phyloP scores from a whole-genome alignment of 1,284 basidiomycete species.

The Cryptococcus maquisensis region DNA sequence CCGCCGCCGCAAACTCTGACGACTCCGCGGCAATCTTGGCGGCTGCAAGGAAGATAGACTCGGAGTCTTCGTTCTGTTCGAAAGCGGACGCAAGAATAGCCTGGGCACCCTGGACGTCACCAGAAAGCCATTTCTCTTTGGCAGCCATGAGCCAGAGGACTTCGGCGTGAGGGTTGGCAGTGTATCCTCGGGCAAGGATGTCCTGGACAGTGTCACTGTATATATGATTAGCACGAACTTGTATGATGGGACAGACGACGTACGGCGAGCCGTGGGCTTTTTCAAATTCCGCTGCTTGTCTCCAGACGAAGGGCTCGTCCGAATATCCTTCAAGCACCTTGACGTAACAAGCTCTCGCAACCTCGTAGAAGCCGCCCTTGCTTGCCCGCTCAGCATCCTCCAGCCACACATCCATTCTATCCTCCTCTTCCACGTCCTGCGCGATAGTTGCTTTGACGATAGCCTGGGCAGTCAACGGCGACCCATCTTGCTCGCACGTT shows the following conservation, averaged over 20 bases:
- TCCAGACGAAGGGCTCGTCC: constrained; percentile 76
- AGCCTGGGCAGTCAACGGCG: constrained; percentile 80
- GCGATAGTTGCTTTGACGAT: constrained; percentile 94
- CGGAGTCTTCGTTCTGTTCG: constrained; percentile 91
- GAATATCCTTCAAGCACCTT: constrained; percentile 91
- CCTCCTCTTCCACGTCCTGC: constrained; percentile 93
- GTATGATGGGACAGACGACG: constrained; percentile 23
- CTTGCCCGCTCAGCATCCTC: constrained; percentile 83
- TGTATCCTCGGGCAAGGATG: constrained; percentile 74
- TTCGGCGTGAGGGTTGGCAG: constrained; percentile 88
- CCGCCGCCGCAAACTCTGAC: constrained; percentile 77
- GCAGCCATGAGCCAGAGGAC: constrained; percentile 96
- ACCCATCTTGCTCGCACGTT: constrained; percentile 80
- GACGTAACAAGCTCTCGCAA: constrained; percentile 79
- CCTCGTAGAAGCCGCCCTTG: constrained; percentile 68
- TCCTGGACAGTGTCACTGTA: constrained; percentile 72
- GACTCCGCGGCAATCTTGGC: constrained; percentile 95
- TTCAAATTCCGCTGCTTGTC: constrained; percentile 84
- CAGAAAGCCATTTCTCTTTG: constrained; percentile 86
- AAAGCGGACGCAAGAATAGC: constrained; percentile 85
- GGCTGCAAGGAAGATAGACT: constrained; percentile 94
- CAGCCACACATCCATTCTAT: constrained; percentile 82
- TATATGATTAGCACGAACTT: background rate
- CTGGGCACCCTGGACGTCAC: constrained; percentile 81
- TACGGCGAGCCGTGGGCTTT: constrained; percentile 77